phyloP scores from a whole-genome alignment of 2,329 filamentous ascomycete species.

The Fusarium pseudocircinatum region DNA sequence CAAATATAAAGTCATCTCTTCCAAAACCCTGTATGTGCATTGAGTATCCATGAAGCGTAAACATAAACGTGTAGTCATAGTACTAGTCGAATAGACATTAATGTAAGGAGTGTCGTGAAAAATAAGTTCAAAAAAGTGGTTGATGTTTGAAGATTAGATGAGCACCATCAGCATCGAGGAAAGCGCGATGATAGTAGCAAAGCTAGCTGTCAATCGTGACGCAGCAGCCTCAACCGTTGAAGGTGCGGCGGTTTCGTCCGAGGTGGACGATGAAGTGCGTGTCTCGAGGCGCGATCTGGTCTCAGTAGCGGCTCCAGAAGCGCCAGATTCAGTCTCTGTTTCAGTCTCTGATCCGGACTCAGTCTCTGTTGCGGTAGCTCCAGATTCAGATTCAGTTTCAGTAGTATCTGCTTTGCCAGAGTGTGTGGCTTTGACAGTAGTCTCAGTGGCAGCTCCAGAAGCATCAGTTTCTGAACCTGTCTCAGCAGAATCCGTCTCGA shows the following conservation, averaged over 20 bases:
- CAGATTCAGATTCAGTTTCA: neutral
- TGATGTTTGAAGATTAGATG: slow-evolving; percentile 31
- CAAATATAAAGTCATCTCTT: slow-evolving; percentile 11
- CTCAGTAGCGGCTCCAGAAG: neutral
- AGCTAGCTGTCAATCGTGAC: slow-evolving; percentile 26
- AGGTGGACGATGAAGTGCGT: slow-evolving; percentile 27
- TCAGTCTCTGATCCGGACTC: neutral
- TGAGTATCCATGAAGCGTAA: slow-evolving; percentile 35
- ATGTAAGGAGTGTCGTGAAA: slow-evolving; percentile 41
- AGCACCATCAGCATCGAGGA: slow-evolving; percentile 34
- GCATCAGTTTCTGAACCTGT: neutral
- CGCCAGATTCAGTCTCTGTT: slow-evolving; percentile 1
- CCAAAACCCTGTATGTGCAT: slow-evolving; percentile 9
- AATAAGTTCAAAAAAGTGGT: neutral
- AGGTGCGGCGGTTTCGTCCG: slow-evolving; percentile 19
- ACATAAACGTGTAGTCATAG: slow-evolving; percentile 26
- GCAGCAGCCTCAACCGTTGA: slow-evolving; percentile 32
- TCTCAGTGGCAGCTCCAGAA: slow-evolving; percentile 8
- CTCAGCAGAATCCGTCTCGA: neutral
- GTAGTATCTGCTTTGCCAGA: slow-evolving; percentile 2
- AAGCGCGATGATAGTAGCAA: slow-evolving; percentile 32
- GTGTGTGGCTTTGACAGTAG: slow-evolving; percentile 4
- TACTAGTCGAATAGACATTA: slow-evolving; percentile 29
- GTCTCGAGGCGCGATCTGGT: slow-evolving; percentile 31
- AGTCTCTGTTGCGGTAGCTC: neutral